Evolutionary conservation across 108 stramenopile genomes (phyloP).

Genomic region (Fragilariopsis cylindrus): DNA sequence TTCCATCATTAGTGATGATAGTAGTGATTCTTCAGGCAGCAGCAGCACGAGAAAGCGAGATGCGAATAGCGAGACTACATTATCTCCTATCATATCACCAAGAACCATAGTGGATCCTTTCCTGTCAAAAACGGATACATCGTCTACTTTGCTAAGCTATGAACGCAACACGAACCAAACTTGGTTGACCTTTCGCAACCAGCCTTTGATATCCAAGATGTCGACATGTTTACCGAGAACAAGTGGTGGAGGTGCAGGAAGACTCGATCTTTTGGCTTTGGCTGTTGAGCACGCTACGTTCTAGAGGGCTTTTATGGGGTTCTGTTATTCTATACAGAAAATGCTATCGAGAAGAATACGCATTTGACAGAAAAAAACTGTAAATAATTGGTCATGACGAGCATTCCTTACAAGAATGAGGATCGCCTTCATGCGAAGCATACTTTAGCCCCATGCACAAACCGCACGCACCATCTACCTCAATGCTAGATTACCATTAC

Average conservation of each 20-base stretch:
- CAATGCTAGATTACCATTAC: no score
- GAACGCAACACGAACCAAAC: slow-evolving; percentile 21
- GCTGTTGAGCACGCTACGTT: slow-evolving; percentile 40
- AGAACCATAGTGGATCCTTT: slow-evolving; percentile 3
- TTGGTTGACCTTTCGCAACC: slow-evolving; percentile 25
- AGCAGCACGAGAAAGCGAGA: background rate
- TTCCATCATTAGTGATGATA: background rate
- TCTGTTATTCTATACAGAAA: background rate
- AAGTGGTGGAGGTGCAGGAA: slow-evolving; percentile 34
- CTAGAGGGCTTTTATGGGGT: background rate
- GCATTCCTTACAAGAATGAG: no score
- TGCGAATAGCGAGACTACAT: background rate
- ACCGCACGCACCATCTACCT: no score
- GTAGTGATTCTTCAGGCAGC: slow-evolving; percentile 10
- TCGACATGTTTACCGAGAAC: slow-evolving; percentile 8
- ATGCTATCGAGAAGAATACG: no score
- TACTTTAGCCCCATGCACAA: no score
- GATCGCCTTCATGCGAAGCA: no score
- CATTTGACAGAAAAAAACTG: no score
- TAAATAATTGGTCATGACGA: no score
- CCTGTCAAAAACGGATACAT: background rate
- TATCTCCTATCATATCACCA: background rate
- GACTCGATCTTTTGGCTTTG: slow-evolving; percentile 51
- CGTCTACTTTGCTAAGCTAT: background rate
- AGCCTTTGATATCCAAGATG: slow-evolving; percentile 19